Conservation (phyloP, 768 basidiomycete species). For the Strobilomyces echinocephalus region DNA sequence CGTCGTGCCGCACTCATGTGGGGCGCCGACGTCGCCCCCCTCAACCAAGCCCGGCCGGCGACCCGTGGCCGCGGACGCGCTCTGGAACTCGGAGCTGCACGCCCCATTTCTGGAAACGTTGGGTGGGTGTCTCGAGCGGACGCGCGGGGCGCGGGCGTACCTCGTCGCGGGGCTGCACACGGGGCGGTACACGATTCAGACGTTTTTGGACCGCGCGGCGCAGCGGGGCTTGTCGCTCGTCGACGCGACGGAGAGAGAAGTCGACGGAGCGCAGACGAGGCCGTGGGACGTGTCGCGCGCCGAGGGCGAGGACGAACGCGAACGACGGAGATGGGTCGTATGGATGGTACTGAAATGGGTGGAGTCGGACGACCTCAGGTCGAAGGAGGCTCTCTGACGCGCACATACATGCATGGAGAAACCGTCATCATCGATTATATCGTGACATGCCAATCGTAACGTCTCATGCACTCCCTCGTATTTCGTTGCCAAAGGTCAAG, state of each 20-base stretch:
- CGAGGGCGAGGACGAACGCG: constrained; percentile 59
- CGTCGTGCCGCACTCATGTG: constrained; percentile 58
- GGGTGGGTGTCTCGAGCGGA: constrained; percentile 40
- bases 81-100: constrained; percentile 71
- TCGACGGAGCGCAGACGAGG: constrained; percentile 35
- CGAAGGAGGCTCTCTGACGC: constrained; percentile 12
- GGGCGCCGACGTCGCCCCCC: constrained; percentile 46
- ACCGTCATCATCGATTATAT: not conserved
- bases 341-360: constrained; percentile 59
- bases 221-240: constrained; percentile 44
- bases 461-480: constrained; percentile 12
- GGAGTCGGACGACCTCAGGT: not conserved
- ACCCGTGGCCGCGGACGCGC: constrained; percentile 62
- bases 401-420: not conserved
- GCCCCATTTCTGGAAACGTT: constrained; percentile 50
- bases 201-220: constrained; percentile 42
- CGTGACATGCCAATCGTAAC: not conserved
- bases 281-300: constrained; percentile 50
- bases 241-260: constrained; percentile 45
- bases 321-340: constrained; percentile 66
- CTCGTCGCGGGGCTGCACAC: constrained; percentile 76
- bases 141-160: constrained; percentile 46
- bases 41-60: constrained; percentile 2
- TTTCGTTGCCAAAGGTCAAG: constrained; percentile 28
- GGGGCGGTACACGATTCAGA: constrained; percentile 64